Evolutionary conservation across 2,329 filamentous ascomycete genomes (phyloP), one percentile per base, ranked within the genome.

Genomic region (Aspergillus udagawae): DNA sequence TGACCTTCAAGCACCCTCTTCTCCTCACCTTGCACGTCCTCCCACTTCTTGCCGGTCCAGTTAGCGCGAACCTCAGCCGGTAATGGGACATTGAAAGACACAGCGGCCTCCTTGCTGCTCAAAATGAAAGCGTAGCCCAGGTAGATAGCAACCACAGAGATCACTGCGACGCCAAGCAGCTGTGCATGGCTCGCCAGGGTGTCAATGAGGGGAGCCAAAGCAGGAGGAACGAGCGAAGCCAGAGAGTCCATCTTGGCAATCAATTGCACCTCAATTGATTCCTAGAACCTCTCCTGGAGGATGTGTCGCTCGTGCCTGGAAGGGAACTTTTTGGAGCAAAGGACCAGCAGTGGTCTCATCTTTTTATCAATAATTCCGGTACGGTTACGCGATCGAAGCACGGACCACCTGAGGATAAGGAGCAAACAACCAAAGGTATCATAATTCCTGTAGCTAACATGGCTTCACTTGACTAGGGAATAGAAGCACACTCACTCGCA

Each of bases 1-100:
- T 77, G 75, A n/a, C 67, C 69, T 53, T 75, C 68, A 51, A 75
- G 54, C 21, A 77, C 67, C 41, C 63, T 64, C 62, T 67, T 74
- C 55, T 72, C 68, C 49, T 68, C 60, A 9, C 66, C 71, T 28
- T 67, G 59, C 29, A 71, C 62, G 23, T 73, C 70, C 20, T 72
- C 72, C 75, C 75, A 77, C 12, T 68, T 66, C 54, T 65, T 68
- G 1, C 70, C 71, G 0, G 60, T 50, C 63, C 67, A 69, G 47
- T 68, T 63, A 1, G 68, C 57, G 27, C 67, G 67, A 35, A 77
- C 59, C 49, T 76, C 73, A 1, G 64, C 54, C 0, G 75, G 75
- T 6, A 74, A 53, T 3, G 74, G 71, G 1, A 77, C 71, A 51
- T 72, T 72, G 62, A 76, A 77, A 1, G 65, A 51, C 38, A 75